phyloP scores from a whole-genome alignment of 192 early-diverging fungal genomes.

The Coemansia erecta region DNA sequence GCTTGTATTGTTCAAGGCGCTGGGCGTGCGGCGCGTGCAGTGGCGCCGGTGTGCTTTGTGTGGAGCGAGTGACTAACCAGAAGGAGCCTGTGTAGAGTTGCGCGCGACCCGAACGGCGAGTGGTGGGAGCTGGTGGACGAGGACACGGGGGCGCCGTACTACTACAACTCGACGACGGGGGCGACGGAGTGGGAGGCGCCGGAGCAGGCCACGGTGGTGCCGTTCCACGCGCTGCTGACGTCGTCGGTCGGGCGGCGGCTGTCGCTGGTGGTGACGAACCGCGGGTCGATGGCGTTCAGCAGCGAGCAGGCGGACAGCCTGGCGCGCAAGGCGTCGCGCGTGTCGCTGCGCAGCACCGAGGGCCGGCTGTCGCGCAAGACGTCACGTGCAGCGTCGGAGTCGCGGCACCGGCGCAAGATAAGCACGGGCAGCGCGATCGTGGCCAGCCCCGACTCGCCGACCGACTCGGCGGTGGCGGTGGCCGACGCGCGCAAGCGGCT shows the following conservation, averaged over 20 bases:
- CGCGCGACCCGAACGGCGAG: conserved; percentile 73
- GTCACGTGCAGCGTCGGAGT: conserved; percentile 7
- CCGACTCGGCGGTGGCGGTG: conserved; percentile 5
- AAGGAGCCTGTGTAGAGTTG: conserved; percentile 52
- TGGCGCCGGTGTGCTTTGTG: no score
- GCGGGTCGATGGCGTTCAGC: conserved; percentile 46
- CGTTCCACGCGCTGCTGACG: conserved; percentile 67
- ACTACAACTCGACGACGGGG: conserved; percentile 85
- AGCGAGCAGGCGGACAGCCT: conserved; percentile 35
- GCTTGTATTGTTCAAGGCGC: no score
- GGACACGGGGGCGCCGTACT: conserved; percentile 80
- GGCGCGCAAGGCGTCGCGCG: conserved; percentile 37
- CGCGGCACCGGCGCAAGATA: conserved; percentile 5
- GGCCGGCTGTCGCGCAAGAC: conserved; percentile 35
- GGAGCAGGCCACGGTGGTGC: conserved; percentile 66
- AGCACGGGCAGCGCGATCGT: conserved; percentile 6
- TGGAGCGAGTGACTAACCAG: no score
- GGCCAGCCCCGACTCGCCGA: background rate
- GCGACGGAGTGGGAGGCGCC: conserved; percentile 89
- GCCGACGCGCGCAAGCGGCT: conserved; percentile 11
- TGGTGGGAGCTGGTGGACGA: conserved; percentile 98
- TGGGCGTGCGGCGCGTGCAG: no score
- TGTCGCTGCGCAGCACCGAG: conserved; percentile 34
- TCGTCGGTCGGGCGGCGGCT: conserved; percentile 79
- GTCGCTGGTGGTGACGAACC: conserved; percentile 57